Evolutionary conservation across 2,329 filamentous ascomycete species (phyloP).

Genomic region (Falciphora oryzae): DNA sequence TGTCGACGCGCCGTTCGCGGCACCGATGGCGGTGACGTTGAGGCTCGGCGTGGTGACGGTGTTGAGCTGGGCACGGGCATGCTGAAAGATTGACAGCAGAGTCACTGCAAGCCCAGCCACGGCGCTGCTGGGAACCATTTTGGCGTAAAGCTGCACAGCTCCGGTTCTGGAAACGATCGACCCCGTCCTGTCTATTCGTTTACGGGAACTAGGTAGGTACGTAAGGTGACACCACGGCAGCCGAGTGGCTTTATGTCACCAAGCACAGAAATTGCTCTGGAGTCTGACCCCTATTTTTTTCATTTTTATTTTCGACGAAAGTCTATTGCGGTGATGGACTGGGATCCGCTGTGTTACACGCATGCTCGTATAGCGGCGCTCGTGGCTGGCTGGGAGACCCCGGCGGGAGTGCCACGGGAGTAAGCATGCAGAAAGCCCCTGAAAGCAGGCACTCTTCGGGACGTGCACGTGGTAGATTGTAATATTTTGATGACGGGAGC

Average conservation of each 20-base stretch:
- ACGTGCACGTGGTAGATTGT: neutral
- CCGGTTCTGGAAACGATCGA: neutral
- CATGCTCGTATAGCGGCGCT: neutral
- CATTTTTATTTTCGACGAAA: neutral
- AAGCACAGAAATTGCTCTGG: neutral
- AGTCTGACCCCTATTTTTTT: too few relatives aligned
- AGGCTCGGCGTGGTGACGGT: constrained; percentile 16
- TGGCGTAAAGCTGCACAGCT: neutral
- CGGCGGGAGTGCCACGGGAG: neutral
- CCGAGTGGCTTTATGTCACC: neutral
- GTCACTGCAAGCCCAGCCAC: neutral
- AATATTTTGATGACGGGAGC: neutral
- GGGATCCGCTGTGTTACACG: neutral
- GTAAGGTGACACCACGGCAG: too few relatives aligned
- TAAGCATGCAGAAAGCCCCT: neutral
- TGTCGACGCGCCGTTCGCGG: constrained; percentile 30
- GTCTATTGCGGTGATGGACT: neutral
- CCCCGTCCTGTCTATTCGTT: neutral
- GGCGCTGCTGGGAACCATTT: neutral
- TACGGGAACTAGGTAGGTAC: neutral
- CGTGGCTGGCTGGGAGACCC: neutral
- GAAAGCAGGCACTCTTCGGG: too few relatives aligned
- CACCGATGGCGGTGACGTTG: constrained; percentile 36
- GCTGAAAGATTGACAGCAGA: neutral
- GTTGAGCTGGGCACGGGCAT: constrained; percentile 1